phyloP scores from a whole-genome alignment of 148 eudicot genomes.

The Suaeda aralocaspica region DNA sequence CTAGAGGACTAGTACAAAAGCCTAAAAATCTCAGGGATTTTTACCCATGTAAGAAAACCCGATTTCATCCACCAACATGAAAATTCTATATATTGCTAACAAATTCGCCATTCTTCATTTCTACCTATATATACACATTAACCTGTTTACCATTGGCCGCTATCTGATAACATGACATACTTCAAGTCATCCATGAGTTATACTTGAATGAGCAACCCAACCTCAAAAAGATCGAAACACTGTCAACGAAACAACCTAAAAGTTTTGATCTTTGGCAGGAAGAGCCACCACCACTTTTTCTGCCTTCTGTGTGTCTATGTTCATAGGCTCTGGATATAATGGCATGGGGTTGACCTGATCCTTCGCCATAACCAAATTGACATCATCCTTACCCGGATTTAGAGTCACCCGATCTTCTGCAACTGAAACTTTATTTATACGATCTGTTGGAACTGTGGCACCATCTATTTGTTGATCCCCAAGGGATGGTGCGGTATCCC shows the following conservation, averaged over 20 bases:
- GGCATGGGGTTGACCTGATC: conserved; percentile 11
- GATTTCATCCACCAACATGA: no score
- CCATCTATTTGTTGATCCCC: conserved; percentile 20
- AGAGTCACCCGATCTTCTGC: conserved; percentile 21
- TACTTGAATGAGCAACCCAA: background rate
- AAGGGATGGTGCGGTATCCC: conserved; percentile 14
- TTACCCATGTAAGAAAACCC: no score
- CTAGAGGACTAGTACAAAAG: no score
- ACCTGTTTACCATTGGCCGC: background rate
- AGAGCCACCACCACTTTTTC: conserved; percentile 27
- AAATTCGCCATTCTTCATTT: background rate
- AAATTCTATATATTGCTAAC: no score
- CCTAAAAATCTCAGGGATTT: no score
- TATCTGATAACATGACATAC: background rate
- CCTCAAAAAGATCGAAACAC: background rate
- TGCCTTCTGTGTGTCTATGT: conserved; percentile 20
- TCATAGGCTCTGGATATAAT: conserved; percentile 25
- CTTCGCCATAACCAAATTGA: conserved; percentile 12
- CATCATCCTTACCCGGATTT: conserved; percentile 13
- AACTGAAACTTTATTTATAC: conserved; percentile 10
- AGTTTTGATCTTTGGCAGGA: conserved; percentile 20
- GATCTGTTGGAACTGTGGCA: background rate
- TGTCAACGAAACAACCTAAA: background rate
- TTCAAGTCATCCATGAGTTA: background rate
- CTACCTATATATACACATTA: conserved; percentile 15